A percentile compares a stretch with the other conserved stretches of the same genome.
These are phyloP conservation scores for Adansonia gregorii DNA, from an alignment of 441 rosid genomes.

Conservation along the genomic window DNA sequence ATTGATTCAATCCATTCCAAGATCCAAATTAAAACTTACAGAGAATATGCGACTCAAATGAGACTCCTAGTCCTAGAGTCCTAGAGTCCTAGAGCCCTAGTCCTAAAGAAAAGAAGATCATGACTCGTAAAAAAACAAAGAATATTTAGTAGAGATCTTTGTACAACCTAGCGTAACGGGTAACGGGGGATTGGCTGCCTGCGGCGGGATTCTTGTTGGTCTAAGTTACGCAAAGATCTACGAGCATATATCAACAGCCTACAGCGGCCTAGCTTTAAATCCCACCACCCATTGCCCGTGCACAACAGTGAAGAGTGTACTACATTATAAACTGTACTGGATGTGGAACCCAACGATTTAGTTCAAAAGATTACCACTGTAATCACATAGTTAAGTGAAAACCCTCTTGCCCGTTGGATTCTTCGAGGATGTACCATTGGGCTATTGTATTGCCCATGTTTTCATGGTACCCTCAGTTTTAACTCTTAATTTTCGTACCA, in stretches of 20 bases:
- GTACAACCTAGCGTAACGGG: not conserved
- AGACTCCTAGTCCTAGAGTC: not conserved
- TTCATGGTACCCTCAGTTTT: not conserved
- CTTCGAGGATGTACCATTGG: not conserved
- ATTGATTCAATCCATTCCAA: not conserved
- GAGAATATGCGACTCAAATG: not conserved
- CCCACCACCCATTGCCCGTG: not conserved
- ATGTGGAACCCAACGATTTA: not conserved
- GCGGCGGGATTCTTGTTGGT: slow-evolving; percentile 14
- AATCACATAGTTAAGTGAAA: not conserved
- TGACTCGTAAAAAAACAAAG: not conserved
- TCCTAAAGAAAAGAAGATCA: not conserved
- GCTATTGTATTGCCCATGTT: not conserved
- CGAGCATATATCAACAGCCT: not conserved
- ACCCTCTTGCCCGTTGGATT: slow-evolving; percentile 18
- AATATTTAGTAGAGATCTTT: not conserved
- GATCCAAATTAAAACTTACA: not conserved
- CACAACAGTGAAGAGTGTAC: not conserved
- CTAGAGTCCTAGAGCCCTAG: not conserved
- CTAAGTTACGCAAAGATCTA: slow-evolving; percentile 11
- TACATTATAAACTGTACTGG: not conserved
- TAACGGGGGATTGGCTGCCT: not conserved
- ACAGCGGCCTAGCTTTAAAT: slow-evolving; percentile 21
- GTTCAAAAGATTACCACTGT: not conserved
- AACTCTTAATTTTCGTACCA: not conserved